Conservation (phyloP, 2,329 filamentous ascomycete genomes). For the Dactylellina sp. region DNA sequence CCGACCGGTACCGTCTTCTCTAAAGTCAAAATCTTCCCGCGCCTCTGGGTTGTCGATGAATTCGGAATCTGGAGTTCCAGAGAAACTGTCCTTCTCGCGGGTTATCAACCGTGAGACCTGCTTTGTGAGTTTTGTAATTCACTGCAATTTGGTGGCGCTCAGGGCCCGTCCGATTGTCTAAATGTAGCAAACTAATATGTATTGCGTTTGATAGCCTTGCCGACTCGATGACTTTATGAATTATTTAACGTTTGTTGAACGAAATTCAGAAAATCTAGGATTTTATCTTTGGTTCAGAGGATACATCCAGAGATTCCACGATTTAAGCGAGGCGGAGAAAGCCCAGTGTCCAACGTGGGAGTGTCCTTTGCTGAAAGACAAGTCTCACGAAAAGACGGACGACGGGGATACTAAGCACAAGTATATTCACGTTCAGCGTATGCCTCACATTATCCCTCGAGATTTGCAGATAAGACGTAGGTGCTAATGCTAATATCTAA, state of each 20-base stretch:
- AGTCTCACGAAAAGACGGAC: too few species aligned
- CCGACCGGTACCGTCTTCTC: constrained; percentile 12
- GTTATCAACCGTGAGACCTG: constrained; percentile 80
- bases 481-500: too few species aligned
- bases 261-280: constrained; percentile 82
- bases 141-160: too few species aligned
- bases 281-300: constrained; percentile 77
- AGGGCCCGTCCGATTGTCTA: not conserved
- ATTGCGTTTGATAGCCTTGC: constrained; percentile 73
- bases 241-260: constrained; percentile 82
- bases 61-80: constrained; percentile 70
- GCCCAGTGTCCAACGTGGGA: constrained; percentile 65
- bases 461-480: too few species aligned
- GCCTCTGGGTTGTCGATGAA: constrained; percentile 58
- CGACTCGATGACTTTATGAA: constrained; percentile 86
- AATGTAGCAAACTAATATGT: constrained; percentile 23
- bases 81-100: constrained; percentile 78
- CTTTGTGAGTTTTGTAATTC: constrained; percentile 72
- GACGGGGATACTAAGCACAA: too few species aligned
- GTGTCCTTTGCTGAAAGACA: constrained; percentile 53
- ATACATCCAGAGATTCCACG: constrained; percentile 72
- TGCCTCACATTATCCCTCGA: too few species aligned
- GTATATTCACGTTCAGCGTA: too few species aligned
- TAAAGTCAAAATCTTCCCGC: constrained; percentile 33
- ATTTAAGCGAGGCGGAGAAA: constrained; percentile 68